Base-by-base conservation (phyloP, 106 monocot genomes). In the Acorus calamus region DNA sequence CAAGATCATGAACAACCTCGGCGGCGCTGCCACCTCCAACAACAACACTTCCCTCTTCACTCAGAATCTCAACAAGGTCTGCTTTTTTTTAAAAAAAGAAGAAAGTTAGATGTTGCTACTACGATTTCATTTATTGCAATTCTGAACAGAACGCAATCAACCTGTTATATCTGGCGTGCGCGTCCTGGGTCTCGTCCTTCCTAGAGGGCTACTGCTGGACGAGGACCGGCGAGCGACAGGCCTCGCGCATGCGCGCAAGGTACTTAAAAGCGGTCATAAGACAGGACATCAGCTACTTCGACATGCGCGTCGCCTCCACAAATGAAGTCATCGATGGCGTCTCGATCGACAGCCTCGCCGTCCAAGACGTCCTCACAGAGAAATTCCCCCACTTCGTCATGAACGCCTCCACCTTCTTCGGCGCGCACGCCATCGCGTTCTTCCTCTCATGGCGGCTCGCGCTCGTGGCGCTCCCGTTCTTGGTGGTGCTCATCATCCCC, bases 1-100 rank as follows among this genome's bases (percentile, higher is more conserved):
- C 60, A 47, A 69, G 48, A 54, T 81, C 60, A 65, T 85, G 59
- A 85, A 85, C 72, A 70, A 69, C 52, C 65, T 85, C 5, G 81
- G 81, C 9, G 11, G 49, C 42, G 62, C 66, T 6, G 10, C 69
- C 5, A 11, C 57, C 53, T 2, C 54, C 13, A 2, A 59, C 48
- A 2, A 59, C 48, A 0, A 28, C 28, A 28, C 28, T 28, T 28
- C 51, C 9, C 44, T 61, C 44, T 78, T 74, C 77, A 56, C 8
- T 55, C 43, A 47, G 5, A 63, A 66, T 44, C 42, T 75, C 43
- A 71, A 77, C 51, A 60, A 56, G 56, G 80, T 85, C 14, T 6
- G 41, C 5, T 54, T 4, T 14, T 9, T 51, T n/a, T 28, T 7
- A 8, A 1, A 42, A 11, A 52, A 1, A 42, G 9, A 52, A 4